phyloP scores from a whole-genome alignment of 768 basidiomycete genomes.

The Trametopsis cervina region DNA sequence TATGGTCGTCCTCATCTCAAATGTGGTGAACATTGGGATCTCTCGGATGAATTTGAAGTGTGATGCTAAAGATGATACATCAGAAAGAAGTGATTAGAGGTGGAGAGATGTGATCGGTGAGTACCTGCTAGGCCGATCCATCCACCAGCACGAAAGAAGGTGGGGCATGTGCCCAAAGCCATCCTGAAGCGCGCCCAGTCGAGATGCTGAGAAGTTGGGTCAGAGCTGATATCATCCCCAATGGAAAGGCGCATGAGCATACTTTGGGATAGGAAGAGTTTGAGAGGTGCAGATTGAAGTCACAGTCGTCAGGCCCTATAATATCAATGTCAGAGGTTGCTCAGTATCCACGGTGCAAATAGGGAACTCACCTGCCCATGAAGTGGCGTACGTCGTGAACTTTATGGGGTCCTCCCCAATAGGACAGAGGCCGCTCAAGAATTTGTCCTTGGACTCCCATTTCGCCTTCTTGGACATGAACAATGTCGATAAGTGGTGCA shows the following conservation, averaged over 20 bases:
- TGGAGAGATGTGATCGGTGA: constrained; percentile 6
- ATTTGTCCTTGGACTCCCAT: constrained; percentile 1
- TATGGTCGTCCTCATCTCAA: constrained; percentile 52
- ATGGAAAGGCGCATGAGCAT: not conserved
- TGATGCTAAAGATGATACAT: constrained; percentile 35
- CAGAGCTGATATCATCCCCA: too few species aligned
- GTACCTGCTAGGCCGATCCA: constrained; percentile 49
- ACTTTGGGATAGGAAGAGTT: constrained; percentile 80
- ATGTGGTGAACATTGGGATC: constrained; percentile 54
- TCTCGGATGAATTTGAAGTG: constrained; percentile 66
- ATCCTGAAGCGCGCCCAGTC: constrained; percentile 37
- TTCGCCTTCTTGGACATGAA: constrained; percentile 21
- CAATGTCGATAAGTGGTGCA: constrained; percentile 29
- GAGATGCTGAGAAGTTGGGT: constrained; percentile 19
- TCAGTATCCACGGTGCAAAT: not conserved
- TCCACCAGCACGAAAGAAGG: constrained; percentile 52
- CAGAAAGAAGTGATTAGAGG: not conserved
- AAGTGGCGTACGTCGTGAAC: constrained; percentile 30
- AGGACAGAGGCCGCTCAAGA: constrained; percentile 4
- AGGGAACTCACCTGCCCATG: constrained; percentile 48
- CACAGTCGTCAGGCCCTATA: constrained; percentile 64
- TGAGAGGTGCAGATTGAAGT: constrained; percentile 70
- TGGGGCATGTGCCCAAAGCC: constrained; percentile 44
- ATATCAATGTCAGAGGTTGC: not conserved
- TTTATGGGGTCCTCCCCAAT: constrained; percentile 38